These are phyloP conservation scores for Middelhovenomyces tepae DNA, from an alignment of 805 yeast species.

Conservation along the genomic window DNA sequence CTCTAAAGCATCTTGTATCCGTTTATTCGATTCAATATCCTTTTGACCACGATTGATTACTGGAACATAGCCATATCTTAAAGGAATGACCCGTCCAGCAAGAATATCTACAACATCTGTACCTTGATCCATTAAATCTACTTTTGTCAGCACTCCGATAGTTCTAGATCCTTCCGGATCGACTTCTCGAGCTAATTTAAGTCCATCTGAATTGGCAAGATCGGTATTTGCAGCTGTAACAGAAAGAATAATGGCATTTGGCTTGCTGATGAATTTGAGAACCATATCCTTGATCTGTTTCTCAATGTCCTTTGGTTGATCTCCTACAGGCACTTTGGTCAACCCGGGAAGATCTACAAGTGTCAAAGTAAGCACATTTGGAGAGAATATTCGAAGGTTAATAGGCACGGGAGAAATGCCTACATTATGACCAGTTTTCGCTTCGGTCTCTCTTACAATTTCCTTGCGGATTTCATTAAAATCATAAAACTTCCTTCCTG, in stretches of 20 bases:
- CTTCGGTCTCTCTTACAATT: slow-evolving; percentile 85
- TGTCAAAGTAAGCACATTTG: slow-evolving; percentile 88
- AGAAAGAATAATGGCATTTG: slow-evolving; percentile 88
- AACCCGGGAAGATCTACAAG: slow-evolving; percentile 95
- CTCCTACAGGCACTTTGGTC: slow-evolving; percentile 98
- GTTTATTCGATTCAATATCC: slow-evolving; percentile 82
- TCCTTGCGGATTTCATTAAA: slow-evolving; percentile 85
- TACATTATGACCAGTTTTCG: slow-evolving; percentile 58
- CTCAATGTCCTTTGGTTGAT: slow-evolving; percentile 96
- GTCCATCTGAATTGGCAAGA: slow-evolving; percentile 92
- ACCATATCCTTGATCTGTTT: slow-evolving; percentile 88
- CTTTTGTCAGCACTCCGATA: slow-evolving; percentile 91
- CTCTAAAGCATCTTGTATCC: slow-evolving; percentile 77
- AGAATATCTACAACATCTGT: slow-evolving; percentile 94
- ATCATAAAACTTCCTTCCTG: slow-evolving; percentile 77
- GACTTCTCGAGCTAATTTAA: slow-evolving; percentile 93
- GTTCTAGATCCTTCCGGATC: slow-evolving; percentile 96
- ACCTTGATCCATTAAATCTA: slow-evolving; percentile 96
- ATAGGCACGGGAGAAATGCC: slow-evolving; percentile 92
- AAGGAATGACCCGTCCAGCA: slow-evolving; percentile 91
- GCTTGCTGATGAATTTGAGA: slow-evolving; percentile 86
- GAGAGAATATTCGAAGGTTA: slow-evolving; percentile 85
- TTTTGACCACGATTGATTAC: slow-evolving; percentile 96
- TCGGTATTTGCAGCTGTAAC: slow-evolving; percentile 96
- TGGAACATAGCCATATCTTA: slow-evolving; percentile 92